Evolutionary conservation across 164 flowering plant genomes (phyloP).

Genomic region (Vitis labrusca): DNA sequence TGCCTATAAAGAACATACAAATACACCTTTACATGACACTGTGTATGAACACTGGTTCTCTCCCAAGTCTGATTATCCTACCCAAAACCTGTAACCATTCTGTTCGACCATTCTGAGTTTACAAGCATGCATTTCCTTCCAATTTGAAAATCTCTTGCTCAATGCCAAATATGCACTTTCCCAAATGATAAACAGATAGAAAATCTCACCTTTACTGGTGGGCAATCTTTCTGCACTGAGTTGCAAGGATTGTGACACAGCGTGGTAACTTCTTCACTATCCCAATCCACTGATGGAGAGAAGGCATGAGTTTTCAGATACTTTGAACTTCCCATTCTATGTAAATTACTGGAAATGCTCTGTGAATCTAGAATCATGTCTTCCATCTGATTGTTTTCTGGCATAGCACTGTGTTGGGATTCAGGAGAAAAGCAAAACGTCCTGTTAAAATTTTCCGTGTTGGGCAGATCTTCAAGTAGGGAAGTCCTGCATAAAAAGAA

Average conservation of each 20-base stretch:
- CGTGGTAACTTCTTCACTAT: conserved; percentile 12
- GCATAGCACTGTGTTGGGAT: conserved; percentile 3
- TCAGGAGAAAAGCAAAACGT: conserved; percentile 19
- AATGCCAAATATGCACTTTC: no score
- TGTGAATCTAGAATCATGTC: conserved; percentile 18
- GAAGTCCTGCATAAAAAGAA: conserved; percentile 43
- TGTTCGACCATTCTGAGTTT: no score
- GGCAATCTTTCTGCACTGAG: conserved; percentile 7
- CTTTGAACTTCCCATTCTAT: conserved; percentile 15
- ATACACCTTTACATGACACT: no score
- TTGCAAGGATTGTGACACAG: conserved; percentile 8
- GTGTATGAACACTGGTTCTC: no score
- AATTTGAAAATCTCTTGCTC: no score
- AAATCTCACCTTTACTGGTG: conserved; percentile 31
- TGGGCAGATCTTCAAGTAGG: conserved; percentile 28
- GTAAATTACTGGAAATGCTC: conserved; percentile 11
- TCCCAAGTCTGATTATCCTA: no score
- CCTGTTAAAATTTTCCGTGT: conserved; percentile 8
- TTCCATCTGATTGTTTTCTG: conserved; percentile 10
- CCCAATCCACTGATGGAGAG: conserved; percentile 28
- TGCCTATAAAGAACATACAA: no score
- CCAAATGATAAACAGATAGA: not conserved
- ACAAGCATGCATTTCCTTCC: no score
- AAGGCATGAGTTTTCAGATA: conserved; percentile 27
- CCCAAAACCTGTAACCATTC: no score